Evolutionary conservation across 176 grass and related monocot species (phyloP).

Genomic region (Secale cereale): DNA sequence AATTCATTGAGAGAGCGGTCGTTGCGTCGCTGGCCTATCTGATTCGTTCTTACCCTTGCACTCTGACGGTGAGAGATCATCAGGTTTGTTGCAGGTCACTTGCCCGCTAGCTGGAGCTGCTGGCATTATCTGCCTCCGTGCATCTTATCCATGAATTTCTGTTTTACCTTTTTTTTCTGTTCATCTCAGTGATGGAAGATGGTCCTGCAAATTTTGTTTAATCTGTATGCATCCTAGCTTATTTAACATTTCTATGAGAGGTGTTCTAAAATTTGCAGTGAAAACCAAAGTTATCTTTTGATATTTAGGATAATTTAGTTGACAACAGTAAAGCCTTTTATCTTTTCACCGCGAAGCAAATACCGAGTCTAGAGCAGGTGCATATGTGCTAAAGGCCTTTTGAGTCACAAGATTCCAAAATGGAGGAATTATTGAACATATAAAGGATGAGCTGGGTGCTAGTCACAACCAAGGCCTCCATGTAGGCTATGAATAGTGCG

Average conservation of each 20-base stretch:
- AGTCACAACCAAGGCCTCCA: too few species aligned
- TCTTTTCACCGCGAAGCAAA: background rate
- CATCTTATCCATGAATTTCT: background rate
- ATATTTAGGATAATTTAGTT: background rate
- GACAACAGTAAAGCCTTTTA: background rate
- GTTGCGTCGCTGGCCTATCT: background rate
- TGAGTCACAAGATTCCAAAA: background rate
- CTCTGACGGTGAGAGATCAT: background rate
- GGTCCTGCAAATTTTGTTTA: background rate
- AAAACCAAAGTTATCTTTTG: too few species aligned
- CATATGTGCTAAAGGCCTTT: background rate
- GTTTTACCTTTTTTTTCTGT: background rate
- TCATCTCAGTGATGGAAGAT: background rate
- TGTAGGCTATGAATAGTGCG: too few species aligned
- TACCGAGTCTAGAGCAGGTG: background rate
- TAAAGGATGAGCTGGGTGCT: too few species aligned
- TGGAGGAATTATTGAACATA: background rate
- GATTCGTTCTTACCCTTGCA: background rate
- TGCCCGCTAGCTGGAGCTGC: background rate
- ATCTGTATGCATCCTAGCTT: background rate
- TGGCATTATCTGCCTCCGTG: background rate
- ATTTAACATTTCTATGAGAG: background rate
- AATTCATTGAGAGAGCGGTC: background rate
- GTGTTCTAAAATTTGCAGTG: background rate
- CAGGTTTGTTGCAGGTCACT: background rate